Evolutionary conservation across 805 yeast species (phyloP), one percentile per base, ranked within the genome.

Genomic region (Nakazawaea holstii): DNA sequence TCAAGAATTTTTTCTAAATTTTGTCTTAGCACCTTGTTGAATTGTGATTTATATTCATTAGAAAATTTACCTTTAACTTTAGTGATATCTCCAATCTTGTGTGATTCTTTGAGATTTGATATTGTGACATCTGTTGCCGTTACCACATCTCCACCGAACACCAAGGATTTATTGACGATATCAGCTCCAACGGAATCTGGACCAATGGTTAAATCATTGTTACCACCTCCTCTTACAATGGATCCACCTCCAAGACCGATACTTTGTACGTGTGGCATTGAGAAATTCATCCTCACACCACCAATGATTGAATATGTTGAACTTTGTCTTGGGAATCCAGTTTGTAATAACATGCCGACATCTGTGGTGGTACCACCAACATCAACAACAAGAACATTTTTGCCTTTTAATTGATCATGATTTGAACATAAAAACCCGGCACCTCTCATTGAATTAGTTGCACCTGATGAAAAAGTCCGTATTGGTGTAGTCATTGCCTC

Each of bases 161-260:
- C 61, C 24, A 62, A 41, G 1, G 73, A 62, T 50, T 61, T 57
- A 6, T 55, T 59, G 28, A 60, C 56, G 17, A 70, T 66, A 27
- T 73, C 74, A 37, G 64, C 53, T 8, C 78, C 80, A 10, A 69
- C 73, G 10, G 77, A 72, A 42, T 73, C 79, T 1, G 80, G 79
- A 2, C 79, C 79, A 33, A 74, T 60, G 9, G 65, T 59, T 9
- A 69, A 13, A n/a, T 49, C 59, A 2, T 30, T 49, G 6, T 27
- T 11, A 27, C 50, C 55, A 5, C 52, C 51, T 17, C 52, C 59
- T 43, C 70, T 55, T 2, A 74, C 74, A 15, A 70, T 58, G 2
- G 78, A 73, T 3, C 79, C 79, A 46, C 79, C 79, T 41, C 79
- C 79, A 2, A 74, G 60, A 2, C 79, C 79, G 46, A 74, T 69